Evolutionary conservation across 108 stramenopile genomes (phyloP).

Genomic region (Cyclotella atomus): DNA sequence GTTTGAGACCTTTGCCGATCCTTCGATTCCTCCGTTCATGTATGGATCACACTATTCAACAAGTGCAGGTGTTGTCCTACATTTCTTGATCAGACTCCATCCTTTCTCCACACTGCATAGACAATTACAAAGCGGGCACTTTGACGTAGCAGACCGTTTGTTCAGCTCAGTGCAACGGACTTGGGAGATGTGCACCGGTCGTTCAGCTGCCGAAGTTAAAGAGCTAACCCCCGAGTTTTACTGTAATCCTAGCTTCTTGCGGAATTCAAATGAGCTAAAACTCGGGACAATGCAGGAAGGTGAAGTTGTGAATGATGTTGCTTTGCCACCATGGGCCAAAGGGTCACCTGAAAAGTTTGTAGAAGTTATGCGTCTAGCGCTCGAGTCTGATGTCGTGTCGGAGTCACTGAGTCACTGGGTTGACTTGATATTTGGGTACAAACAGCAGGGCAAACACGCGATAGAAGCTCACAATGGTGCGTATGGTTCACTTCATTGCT

Average conservation of each 20-base stretch:
- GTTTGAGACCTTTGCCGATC: constrained; percentile 92
- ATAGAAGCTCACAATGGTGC: constrained; percentile 87
- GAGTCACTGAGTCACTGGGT: constrained; percentile 97
- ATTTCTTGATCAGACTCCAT: constrained; percentile 95
- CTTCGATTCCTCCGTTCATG: constrained; percentile 96
- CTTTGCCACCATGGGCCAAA: constrained; percentile 97
- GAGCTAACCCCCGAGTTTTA: constrained; percentile 98
- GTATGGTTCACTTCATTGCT: not conserved
- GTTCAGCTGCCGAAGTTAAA: constrained; percentile 92
- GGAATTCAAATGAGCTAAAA: constrained; percentile 89
- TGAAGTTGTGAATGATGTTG: constrained; percentile 92
- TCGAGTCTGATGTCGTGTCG: constrained; percentile 74
- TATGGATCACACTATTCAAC: constrained; percentile 98
- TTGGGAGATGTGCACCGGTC: constrained; percentile 92
- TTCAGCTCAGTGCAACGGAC: constrained; percentile 93
- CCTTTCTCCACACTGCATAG: constrained; percentile 93
- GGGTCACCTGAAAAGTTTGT: constrained; percentile 90
- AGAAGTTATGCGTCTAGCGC: constrained; percentile 86
- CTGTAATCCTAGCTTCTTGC: constrained; percentile 89
- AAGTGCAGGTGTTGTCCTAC: constrained; percentile 95
- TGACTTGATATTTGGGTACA: constrained; percentile 97
- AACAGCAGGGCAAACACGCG: constrained; percentile 95
- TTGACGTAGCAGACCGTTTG: constrained; percentile 98
- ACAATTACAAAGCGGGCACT: constrained; percentile 94
- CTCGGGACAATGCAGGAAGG: constrained; percentile 96